Percentiles rank a stretch among this genome's conserved stretches.
Conservation (phyloP, 2,329 filamentous ascomycete species). For the Nemania diffusa region DNA sequence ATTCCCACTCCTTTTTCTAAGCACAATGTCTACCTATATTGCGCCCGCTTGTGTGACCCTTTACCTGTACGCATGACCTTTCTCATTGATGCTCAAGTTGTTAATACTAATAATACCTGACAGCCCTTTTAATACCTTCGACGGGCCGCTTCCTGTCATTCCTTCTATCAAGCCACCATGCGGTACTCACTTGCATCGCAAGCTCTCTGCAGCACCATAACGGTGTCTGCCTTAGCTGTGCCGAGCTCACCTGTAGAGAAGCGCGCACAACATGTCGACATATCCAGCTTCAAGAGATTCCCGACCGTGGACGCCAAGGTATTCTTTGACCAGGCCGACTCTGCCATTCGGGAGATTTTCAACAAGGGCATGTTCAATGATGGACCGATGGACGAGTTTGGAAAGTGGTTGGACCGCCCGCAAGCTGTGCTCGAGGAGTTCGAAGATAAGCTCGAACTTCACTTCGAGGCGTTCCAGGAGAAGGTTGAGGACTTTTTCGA, state of each 20-base stretch:
- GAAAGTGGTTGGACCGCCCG: constrained; percentile 33
- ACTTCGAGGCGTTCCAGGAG: constrained; percentile 16
- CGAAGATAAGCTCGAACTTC: constrained; percentile 30
- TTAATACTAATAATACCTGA: constrained; percentile 39
- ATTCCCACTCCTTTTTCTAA: constrained; percentile 29
- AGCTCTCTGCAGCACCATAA: constrained; percentile 44
- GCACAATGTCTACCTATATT: constrained; percentile 28
- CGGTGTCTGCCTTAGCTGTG: constrained; percentile 44
- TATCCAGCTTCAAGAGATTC: constrained; percentile 45
- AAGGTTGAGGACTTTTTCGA: background rate
- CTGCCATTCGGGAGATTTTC: constrained; percentile 35
- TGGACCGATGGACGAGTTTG: constrained; percentile 30
- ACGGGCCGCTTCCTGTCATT: constrained; percentile 6
- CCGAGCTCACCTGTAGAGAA: constrained; percentile 33
- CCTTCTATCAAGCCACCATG: constrained; percentile 39
- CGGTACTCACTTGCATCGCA: constrained; percentile 43
- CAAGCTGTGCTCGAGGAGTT: constrained; percentile 20
- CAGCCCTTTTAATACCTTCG: constrained; percentile 3
- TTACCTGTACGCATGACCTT: constrained; percentile 29
- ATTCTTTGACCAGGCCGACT: constrained; percentile 39
- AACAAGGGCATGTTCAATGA: constrained; percentile 36
- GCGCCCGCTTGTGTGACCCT: constrained; percentile 31
- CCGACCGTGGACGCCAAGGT: constrained; percentile 45
- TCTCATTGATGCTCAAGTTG: constrained; percentile 11
- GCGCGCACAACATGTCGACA: constrained; percentile 40